phyloP scores from a whole-genome alignment of 1,139 yeast species.

The Debaryomyces fabryi region DNA sequence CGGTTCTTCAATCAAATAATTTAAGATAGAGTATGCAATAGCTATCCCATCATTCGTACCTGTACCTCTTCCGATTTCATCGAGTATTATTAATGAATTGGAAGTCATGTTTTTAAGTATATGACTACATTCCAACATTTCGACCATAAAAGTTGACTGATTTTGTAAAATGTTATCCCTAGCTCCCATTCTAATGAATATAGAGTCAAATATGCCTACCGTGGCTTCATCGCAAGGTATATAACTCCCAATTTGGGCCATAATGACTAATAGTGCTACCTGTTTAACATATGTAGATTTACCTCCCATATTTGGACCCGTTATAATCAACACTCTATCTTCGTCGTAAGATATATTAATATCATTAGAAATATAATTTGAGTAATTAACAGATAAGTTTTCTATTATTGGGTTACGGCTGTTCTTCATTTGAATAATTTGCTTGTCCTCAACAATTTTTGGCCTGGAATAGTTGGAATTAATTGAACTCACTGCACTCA shows the following conservation, averaged over 20 bases:
- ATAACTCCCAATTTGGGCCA: constrained; percentile 67
- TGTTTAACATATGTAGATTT: constrained; percentile 94
- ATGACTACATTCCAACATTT: constrained; percentile 64
- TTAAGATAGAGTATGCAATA: constrained; percentile 76
- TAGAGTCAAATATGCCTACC: constrained; percentile 61
- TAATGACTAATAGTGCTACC: constrained; percentile 80
- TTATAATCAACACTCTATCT: constrained; percentile 60
- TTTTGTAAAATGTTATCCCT: constrained; percentile 68
- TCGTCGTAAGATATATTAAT: constrained; percentile 48
- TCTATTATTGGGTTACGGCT: constrained; percentile 87
- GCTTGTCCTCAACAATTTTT: constrained; percentile 48
- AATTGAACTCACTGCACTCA: constrained; percentile 60
- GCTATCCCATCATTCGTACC: constrained; percentile 90
- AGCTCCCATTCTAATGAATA: constrained; percentile 70
- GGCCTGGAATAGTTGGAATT: constrained; percentile 60
- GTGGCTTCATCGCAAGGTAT: constrained; percentile 45
- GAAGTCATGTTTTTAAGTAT: constrained; percentile 50
- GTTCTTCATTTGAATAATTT: constrained; percentile 52
- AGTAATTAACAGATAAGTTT: constrained; percentile 34
- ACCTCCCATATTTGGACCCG: constrained; percentile 96
- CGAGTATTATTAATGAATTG: constrained; percentile 67
- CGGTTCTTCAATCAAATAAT: constrained; percentile 53
- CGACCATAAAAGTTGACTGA: constrained; percentile 77
- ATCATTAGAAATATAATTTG: constrained; percentile 70
- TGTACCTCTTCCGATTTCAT: constrained; percentile 89